Base-by-base conservation (phyloP, 805 yeast genomes). In the Wickerhamiella occidentalis region DNA sequence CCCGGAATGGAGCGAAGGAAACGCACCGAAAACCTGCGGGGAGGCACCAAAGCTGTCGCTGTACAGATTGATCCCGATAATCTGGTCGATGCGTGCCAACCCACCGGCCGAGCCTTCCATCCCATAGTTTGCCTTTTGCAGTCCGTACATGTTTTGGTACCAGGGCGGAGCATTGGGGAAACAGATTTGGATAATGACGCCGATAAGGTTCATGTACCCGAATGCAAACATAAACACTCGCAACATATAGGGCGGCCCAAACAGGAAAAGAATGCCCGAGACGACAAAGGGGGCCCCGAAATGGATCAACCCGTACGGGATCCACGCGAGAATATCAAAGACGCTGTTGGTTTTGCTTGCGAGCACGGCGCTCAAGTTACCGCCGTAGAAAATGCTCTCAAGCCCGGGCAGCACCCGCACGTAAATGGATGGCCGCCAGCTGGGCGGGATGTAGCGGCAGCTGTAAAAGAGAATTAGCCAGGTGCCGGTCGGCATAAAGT, bases 131-230 rank as follows among this genome's bases (percentile, higher is more conserved):
- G 97, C 97, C 26, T 95, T 92, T 49, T 77, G 81, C 52, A 88
- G 73, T 1, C 95, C 96, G 62, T 90, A 81, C 45, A 80, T 64
- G 52, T 78, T 78, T 59, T 85, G 83, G 64, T 90, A 90, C 98
- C 98, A 90, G 17, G 98, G 98, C 12, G 98, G 94, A 48, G 97
- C 96, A 45, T 92, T 85, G 5, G 98, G 95, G 63, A 85, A 86
- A 4, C 80, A 54, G 56, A 86, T 74, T 68, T 92, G 97, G 50
- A 77, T 76, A 30, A 82, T 60, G 28, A 90, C 96, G 40, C 96
- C 97, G 47, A 78, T 64, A 55, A 88, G 65, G 66, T 90, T 92
- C 90, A 87, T 83, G 69, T 83, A 86, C 11, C 98, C 98, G 68
- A 92, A 88, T 3, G 96, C 86, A 68, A 87, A 85, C 2, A 86